Conservation (phyloP, 177 flowering plant genomes). For the Vitis hybrid region DNA sequence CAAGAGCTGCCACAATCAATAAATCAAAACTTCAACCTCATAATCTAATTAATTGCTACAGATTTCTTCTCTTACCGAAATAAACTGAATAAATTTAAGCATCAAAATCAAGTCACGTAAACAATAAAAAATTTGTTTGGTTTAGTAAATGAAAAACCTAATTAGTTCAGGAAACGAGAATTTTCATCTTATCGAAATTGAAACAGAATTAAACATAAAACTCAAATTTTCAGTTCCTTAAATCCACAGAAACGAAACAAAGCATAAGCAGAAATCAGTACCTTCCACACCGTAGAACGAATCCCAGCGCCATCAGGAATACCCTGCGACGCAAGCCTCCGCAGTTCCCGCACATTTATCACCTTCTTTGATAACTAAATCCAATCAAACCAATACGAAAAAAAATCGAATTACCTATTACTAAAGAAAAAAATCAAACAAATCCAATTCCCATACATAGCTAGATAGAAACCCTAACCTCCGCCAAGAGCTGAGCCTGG, state of each 20-base stretch:
- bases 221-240: neutral
- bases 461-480: constrained; percentile 40
- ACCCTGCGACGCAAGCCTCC: constrained; percentile 77
- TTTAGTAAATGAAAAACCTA: no score
- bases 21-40: constrained; percentile 4
- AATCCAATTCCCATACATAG: neutral
- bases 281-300: constrained; percentile 96
- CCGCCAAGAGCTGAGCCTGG: constrained; percentile 70
- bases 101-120: no score
- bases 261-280: constrained; percentile 11
- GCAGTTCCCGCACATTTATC: constrained; percentile 62
- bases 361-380: constrained; percentile 75
- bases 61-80: no score
- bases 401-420: neutral
- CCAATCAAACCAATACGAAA: constrained; percentile 3
- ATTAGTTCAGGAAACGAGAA: no score
- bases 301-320: constrained; percentile 84
- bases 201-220: neutral
- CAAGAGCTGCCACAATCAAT: constrained; percentile 57
- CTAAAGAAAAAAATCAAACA: neutral
- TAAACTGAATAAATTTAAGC: no score
- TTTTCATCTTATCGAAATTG: neutral
- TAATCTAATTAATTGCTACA: no score
- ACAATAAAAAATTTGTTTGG: no score
- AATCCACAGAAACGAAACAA: neutral